Percentiles rank a stretch among this genome's conserved stretches.
Conservation (phyloP, 202 grass and related monocot genomes). For the Setaria viridis region DNA sequence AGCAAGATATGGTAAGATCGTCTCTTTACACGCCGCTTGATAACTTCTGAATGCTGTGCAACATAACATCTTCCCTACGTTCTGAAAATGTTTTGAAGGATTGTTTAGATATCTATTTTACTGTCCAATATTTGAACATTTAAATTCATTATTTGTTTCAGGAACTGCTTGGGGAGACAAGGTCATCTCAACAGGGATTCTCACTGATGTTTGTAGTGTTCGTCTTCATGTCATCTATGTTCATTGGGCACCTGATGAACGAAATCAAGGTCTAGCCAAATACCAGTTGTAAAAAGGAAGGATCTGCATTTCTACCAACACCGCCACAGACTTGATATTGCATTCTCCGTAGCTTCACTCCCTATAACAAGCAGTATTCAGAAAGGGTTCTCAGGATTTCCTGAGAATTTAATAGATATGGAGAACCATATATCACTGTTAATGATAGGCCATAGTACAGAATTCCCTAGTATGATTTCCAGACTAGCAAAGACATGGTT, state of each 20-base stretch:
- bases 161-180: conserved; percentile 47
- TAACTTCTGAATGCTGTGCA: background rate
- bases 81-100: background rate
- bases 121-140: background rate
- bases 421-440: too few relatives aligned
- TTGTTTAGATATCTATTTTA: background rate
- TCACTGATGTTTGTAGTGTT: conserved; percentile 64
- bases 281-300: background rate
- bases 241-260: conserved; percentile 71
- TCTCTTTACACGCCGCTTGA: background rate
- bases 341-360: background rate
- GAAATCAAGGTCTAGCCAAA: conserved; percentile 44
- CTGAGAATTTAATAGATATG: too few relatives aligned
- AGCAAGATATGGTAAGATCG: conserved; percentile 57
- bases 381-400: background rate
- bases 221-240: conserved; percentile 67
- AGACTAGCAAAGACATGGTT: conserved; percentile 1
- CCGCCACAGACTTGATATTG: background rate
- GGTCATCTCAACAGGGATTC: conserved; percentile 60
- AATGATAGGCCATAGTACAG: background rate
- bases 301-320: background rate
- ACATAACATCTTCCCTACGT: background rate
- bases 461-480: background rate
- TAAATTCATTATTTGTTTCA: conserved; percentile 36
- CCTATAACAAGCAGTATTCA: background rate